Evolutionary conservation across 306 rosid species (phyloP).

Genomic region (Acacia melanoxylon): DNA sequence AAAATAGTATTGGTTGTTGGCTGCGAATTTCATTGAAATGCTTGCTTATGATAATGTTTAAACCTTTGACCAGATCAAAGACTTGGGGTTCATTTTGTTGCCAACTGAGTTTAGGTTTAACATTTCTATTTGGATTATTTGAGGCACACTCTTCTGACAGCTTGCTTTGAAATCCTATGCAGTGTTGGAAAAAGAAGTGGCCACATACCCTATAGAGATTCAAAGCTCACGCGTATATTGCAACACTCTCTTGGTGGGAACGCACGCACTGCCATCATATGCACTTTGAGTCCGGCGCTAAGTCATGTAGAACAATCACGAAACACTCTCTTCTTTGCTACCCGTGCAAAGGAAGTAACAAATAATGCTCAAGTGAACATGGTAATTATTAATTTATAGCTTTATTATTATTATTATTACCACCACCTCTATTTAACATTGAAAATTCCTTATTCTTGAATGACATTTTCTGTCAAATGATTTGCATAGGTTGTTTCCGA

Average conservation of each 20-base stretch:
- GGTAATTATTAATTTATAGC: slow-evolving; percentile 48
- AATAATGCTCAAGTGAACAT: slow-evolving; percentile 95
- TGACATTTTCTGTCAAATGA: slow-evolving; percentile 3
- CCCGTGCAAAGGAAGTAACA: slow-evolving; percentile 97
- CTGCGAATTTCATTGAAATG: not conserved
- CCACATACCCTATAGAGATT: slow-evolving; percentile 95
- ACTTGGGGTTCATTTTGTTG: not conserved
- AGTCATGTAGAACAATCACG: slow-evolving; percentile 95
- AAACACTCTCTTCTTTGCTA: slow-evolving; percentile 93
- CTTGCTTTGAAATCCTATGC: slow-evolving; percentile 32
- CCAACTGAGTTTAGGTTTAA: not conserved
- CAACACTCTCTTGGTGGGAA: slow-evolving; percentile 99
- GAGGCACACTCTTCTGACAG: slow-evolving; percentile 1
- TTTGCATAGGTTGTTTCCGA: slow-evolving; percentile 77
- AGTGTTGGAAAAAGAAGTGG: slow-evolving; percentile 94
- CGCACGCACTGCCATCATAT: slow-evolving; percentile 98
- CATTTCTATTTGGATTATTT: slow-evolving; percentile 1
- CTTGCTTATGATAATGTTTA: not conserved
- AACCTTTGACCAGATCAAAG: not conserved
- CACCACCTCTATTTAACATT: slow-evolving; percentile 1
- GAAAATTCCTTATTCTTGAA: not conserved
- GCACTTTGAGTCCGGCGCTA: slow-evolving; percentile 96
- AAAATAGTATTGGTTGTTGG: slow-evolving; percentile 1
- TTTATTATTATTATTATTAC: not conserved
- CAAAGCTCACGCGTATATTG: slow-evolving; percentile 95